Evolutionary conservation across 805 yeast genomes (phyloP).

Genomic region (Candida palmyrensis): DNA sequence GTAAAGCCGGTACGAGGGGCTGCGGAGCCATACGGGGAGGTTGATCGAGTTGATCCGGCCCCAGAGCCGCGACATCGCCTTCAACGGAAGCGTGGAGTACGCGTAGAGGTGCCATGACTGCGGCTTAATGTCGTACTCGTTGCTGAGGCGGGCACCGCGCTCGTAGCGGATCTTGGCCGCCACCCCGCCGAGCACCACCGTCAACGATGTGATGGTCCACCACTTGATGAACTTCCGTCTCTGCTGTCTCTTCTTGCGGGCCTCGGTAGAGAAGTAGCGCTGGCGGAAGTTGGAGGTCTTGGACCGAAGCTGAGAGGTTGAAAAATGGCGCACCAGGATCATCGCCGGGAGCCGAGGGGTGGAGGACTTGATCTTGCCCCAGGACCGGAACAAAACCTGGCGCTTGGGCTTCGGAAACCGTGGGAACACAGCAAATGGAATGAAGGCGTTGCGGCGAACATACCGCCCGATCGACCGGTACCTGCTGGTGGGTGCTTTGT

Average conservation of each 20-base stretch:
- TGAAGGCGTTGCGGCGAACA: conserved; percentile 2
- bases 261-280: conserved; percentile 39
- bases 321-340: conserved; percentile 26
- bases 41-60: conserved; percentile 81
- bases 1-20: conserved; percentile 75
- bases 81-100: conserved; percentile 85
- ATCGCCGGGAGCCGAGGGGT: conserved; percentile 5
- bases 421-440: conserved; percentile 35
- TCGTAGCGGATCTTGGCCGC: conserved; percentile 42
- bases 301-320: conserved; percentile 29
- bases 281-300: conserved; percentile 33
- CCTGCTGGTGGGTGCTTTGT: neutral
- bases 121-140: conserved; percentile 48
- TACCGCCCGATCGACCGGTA: neutral
- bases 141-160: conserved; percentile 19
- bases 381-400: conserved; percentile 47
- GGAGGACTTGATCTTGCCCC: conserved; percentile 21
- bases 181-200: conserved; percentile 50
- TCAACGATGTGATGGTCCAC: conserved; percentile 52
- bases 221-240: conserved; percentile 40
- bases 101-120: conserved; percentile 88
- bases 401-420: conserved; percentile 54
- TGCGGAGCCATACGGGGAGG: conserved; percentile 84
- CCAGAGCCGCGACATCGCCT: conserved; percentile 90
- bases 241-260: conserved; percentile 34